Percentiles rank a stretch among this genome's conserved stretches.
Conservation (phyloP, 164 flowering plant species). For the Aristolochia fimbriata region DNA sequence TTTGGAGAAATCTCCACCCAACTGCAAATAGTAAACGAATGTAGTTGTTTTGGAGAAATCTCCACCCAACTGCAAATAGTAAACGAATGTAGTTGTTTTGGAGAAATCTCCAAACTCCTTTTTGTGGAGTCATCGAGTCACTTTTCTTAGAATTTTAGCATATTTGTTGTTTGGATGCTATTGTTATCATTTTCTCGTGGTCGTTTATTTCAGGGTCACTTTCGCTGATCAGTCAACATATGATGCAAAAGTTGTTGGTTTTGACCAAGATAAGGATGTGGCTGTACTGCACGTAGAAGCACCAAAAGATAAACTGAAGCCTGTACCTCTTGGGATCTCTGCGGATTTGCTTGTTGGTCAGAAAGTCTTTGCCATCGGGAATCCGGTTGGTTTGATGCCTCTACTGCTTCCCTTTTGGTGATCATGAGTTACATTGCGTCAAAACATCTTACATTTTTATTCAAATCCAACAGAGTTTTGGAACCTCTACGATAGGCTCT, state of each 20-base stretch:
- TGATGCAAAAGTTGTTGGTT: constrained; percentile 92
- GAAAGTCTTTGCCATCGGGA: constrained; percentile 95
- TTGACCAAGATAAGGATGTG: constrained; percentile 97
- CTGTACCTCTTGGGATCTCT: constrained; percentile 86
- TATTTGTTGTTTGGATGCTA: too few species aligned
- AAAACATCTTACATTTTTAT: not conserved
- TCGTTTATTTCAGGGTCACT: constrained; percentile 57
- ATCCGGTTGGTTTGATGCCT: constrained; percentile 55
- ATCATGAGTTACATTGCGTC: not conserved
- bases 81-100: too few species aligned
- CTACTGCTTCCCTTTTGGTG: not conserved
- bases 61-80: too few species aligned
- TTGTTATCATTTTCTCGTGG: not conserved
- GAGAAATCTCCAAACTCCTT: too few species aligned
- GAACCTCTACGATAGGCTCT: too few species aligned
- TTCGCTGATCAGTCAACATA: constrained; percentile 87
- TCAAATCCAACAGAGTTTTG: too few species aligned
- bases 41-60: too few species aligned
- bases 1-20: too few species aligned
- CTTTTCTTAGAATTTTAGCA: too few species aligned
- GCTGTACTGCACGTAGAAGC: constrained; percentile 84
- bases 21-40: too few species aligned
- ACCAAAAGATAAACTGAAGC: constrained; percentile 77
- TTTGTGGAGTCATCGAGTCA: too few species aligned
- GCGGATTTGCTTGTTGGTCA: constrained; percentile 97